Evolutionary conservation across 805 yeast species (phyloP).

Genomic region (Suhomyces tanzawaensis): DNA sequence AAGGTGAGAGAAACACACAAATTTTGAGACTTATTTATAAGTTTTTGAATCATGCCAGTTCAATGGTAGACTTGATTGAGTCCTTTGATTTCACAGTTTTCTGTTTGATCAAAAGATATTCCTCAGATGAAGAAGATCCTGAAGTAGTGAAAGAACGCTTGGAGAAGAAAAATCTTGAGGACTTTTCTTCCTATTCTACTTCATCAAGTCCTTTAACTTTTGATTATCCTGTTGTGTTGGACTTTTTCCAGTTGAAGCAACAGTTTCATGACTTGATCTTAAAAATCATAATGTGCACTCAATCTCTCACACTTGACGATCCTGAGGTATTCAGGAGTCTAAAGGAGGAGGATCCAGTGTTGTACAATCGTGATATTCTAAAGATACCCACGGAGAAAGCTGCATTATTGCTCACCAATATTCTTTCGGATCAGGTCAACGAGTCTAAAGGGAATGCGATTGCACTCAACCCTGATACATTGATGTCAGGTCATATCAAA

Average conservation of each 20-base stretch:
- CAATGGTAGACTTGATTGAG: constrained; percentile 53
- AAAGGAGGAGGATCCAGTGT: constrained; percentile 51
- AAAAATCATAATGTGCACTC: constrained; percentile 63
- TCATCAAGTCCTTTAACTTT: constrained; percentile 23
- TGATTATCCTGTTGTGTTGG: constrained; percentile 57
- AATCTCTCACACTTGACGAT: constrained; percentile 65
- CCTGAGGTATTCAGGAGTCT: constrained; percentile 71
- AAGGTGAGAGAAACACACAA: constrained; percentile 48
- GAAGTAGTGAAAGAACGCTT: constrained; percentile 9
- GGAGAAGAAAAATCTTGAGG: neutral
- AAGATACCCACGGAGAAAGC: constrained; percentile 47
- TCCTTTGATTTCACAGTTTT: constrained; percentile 61
- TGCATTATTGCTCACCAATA: constrained; percentile 45
- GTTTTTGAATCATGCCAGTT: constrained; percentile 46
- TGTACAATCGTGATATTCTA: constrained; percentile 38
- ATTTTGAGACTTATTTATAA: constrained; percentile 54
- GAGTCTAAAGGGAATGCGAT: constrained; percentile 31
- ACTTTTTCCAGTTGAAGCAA: constrained; percentile 74
- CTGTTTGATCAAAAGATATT: constrained; percentile 37
- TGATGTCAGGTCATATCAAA: constrained; percentile 36
- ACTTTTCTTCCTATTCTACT: neutral
- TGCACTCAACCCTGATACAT: constrained; percentile 38
- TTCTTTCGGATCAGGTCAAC: constrained; percentile 47
- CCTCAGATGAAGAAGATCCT: constrained; percentile 17
- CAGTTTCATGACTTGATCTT: constrained; percentile 59